phyloP scores from a whole-genome alignment of 129 eudicot species.

The Kitagawia praeruptora region DNA sequence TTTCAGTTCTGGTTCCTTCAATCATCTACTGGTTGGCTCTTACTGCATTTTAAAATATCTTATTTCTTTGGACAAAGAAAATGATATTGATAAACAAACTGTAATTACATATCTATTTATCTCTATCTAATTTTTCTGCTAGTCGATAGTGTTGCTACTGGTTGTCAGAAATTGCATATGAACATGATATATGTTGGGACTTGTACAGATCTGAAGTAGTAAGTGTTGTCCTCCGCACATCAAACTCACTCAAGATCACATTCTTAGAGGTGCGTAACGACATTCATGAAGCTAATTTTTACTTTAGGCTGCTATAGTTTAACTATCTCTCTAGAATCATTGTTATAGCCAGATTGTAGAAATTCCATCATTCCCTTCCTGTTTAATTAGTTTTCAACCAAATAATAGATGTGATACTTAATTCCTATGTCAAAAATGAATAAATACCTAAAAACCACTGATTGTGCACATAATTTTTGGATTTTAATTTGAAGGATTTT shows the following conservation, averaged over 20 bases:
- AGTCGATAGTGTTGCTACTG: neutral
- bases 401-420: too few relatives aligned
- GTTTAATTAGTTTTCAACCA: neutral
- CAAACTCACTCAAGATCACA: conserved; percentile 96
- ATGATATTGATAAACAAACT: neutral
- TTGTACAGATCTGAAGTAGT: conserved; percentile 87
- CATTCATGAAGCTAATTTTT: neutral
- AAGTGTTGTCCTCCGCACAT: conserved; percentile 74
- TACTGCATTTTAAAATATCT: neutral
- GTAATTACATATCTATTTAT: neutral
- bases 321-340: neutral
- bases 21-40: neutral
- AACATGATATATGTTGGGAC: conserved; percentile 19
- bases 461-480: neutral
- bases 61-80: neutral
- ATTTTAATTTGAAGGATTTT: neutral
- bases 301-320: neutral
- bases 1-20: neutral
- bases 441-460: neutral
- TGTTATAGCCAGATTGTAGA: neutral
- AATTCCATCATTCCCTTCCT: neutral
- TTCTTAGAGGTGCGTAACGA: conserved; percentile 81
- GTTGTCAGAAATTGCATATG: neutral
- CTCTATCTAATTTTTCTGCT: neutral
- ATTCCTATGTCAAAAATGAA: neutral